Evolutionary conservation across 768 basidiomycete species (phyloP), one percentile per base, ranked within the genome.

Genomic region (Cantharellus cinnabarinus): DNA sequence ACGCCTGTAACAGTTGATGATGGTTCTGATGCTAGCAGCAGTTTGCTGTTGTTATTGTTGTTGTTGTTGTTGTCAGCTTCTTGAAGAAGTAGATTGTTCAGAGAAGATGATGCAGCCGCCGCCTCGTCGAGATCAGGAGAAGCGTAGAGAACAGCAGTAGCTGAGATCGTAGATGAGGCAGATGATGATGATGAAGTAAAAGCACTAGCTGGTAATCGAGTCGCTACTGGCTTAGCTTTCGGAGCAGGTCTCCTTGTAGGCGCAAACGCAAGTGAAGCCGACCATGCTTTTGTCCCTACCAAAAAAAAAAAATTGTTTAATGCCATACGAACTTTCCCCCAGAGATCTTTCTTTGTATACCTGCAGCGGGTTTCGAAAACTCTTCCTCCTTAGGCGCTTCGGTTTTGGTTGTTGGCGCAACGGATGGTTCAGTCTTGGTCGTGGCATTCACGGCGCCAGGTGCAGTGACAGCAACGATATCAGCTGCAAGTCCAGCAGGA

Each of bases 201-300:
- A 4, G 80, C 83, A 37, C 81, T 84, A 0, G 79, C 75, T 7
- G 84, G 82, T 3, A 82, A 69, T 14, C 82, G 74, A 2, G 72
- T 68, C 5, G 72, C 70, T 1, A 73, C 62, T 1, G 74, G 68
- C 68, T 87, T 89, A 42, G 77, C 61, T 66, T 86, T 89, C 62
- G 72, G 72, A 35, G 67, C 65, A 14, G 69, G 72, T 63, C 86
- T 76, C 57, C 86, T 80, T 58, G 87, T 75, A 51, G 89, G 89
- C 4, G 88, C 89, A 66, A 90, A 91, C 15, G 86, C 89, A 63
- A 90, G 83, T 10, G 87, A 79, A 62, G 88, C 83, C 65, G 88
- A 90, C 87, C 89, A 90, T 70, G 80, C 87, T 89, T 34, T 76
- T 63, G 4, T 29, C 44, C 52, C 38, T 10, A 37, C 52, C 1